Percentiles rank a stretch among this genome's conserved stretches.
These are phyloP conservation scores for Komagataella ulmi DNA, from an alignment of 805 yeast genomes.

Conservation along the genomic window DNA sequence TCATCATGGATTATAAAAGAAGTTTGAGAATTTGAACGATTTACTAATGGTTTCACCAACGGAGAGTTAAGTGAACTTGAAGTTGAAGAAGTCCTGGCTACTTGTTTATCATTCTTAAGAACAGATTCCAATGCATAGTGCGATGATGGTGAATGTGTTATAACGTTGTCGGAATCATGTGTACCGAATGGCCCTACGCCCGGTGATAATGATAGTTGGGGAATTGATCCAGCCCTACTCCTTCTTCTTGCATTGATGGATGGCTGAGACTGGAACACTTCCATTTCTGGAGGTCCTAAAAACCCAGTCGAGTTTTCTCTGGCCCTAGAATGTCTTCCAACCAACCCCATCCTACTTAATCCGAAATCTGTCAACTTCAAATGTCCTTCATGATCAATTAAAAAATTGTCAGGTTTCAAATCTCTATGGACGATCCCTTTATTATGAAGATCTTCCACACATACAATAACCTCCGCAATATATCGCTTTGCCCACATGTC, in stretches of 20 bases:
- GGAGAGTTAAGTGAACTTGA: constrained; percentile 36
- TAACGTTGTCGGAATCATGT: constrained; percentile 2
- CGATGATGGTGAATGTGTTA: not conserved
- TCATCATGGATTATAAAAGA: constrained; percentile 45
- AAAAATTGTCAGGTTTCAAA: constrained; percentile 84
- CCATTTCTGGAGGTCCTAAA: not conserved
- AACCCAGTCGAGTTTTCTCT: not conserved
- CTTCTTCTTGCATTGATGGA: constrained; percentile 21
- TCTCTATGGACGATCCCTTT: constrained; percentile 92
- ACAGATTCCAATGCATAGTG: not conserved
- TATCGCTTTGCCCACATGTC: constrained; percentile 80
- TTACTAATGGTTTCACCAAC: constrained; percentile 28
- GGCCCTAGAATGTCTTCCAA: constrained; percentile 50
- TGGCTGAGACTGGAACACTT: not conserved
- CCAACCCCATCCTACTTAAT: constrained; percentile 75
- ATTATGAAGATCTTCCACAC: constrained; percentile 79
- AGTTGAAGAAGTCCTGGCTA: constrained; percentile 12
- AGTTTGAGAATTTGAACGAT: constrained; percentile 39
- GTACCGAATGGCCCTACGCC: constrained; percentile 13
- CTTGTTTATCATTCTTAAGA: not conserved
- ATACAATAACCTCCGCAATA: constrained; percentile 81
- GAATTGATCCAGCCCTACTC: constrained; percentile 26
- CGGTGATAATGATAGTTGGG: constrained; percentile 31
- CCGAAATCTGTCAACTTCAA: constrained; percentile 93
- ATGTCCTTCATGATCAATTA: constrained; percentile 82